A percentile compares a stretch with the other conserved stretches of the same genome.
Conservation (phyloP, 352 stramenopile genomes). For the Phytophthora tentaculata region DNA sequence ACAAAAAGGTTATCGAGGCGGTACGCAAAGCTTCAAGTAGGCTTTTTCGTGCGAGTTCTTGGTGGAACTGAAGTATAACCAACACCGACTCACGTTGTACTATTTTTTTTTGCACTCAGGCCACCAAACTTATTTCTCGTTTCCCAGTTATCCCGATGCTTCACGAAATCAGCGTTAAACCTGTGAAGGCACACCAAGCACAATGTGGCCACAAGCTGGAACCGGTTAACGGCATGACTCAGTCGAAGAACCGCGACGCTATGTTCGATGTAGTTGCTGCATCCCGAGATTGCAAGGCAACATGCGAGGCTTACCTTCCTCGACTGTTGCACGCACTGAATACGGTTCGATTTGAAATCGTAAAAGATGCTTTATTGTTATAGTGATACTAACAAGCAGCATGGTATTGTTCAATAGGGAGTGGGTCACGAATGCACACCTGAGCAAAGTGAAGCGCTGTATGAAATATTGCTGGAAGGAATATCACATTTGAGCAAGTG, state of each 20-base stretch:
- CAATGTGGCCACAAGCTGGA: conserved; percentile 33
- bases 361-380: not conserved
- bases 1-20: conserved; percentile 64
- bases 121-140: conserved; percentile 44
- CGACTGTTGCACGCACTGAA: conserved; percentile 50
- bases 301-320: conserved; percentile 45
- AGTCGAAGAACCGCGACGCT: conserved; percentile 31
- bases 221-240: conserved; percentile 1
- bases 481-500: conserved; percentile 50
- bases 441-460: conserved; percentile 37
- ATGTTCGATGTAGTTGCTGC: conserved; percentile 38
- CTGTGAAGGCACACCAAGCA: conserved; percentile 28
- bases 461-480: conserved; percentile 23
- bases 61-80: not conserved
- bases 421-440: conserved; percentile 11
- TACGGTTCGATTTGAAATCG: conserved; percentile 31
- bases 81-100: conserved; percentile 4
- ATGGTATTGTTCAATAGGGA: conserved; percentile 2
- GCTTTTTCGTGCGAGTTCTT: conserved; percentile 11
- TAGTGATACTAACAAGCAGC: conserved; percentile 1
- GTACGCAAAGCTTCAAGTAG: conserved; percentile 46
- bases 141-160: conserved; percentile 61
- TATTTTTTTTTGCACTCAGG: conserved; percentile 30
- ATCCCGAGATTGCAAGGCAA: conserved; percentile 33
- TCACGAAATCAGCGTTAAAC: conserved; percentile 56